A percentile compares a stretch with the other conserved stretches of the same genome.
Conservation (phyloP, 352 stramenopile genomes). For the Pythium scleroteichum region DNA sequence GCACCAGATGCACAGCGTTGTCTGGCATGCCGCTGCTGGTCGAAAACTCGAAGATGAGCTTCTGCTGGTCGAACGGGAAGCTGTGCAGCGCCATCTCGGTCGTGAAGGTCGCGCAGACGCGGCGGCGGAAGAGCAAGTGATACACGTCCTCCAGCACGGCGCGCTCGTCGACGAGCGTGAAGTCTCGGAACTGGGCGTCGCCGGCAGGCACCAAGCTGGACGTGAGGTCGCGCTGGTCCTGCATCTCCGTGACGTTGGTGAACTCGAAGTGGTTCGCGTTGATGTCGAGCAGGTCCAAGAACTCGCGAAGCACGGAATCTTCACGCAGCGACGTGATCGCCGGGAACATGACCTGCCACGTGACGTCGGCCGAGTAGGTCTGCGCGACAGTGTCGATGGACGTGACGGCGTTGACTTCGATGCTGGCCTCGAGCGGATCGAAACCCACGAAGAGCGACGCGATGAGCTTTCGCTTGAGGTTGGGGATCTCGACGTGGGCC, state of each 20-base stretch:
- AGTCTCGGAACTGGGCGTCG: constrained; percentile 15
- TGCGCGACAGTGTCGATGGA: constrained; percentile 34
- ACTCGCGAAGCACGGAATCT: constrained; percentile 32
- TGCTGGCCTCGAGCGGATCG: constrained; percentile 24
- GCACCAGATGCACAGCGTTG: constrained; percentile 31
- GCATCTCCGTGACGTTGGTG: constrained; percentile 30
- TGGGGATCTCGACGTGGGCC: not conserved
- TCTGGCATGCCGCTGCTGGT: constrained; percentile 32
- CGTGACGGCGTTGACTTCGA: constrained; percentile 33
- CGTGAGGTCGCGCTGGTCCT: constrained; percentile 18
- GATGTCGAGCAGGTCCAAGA: constrained; percentile 37
- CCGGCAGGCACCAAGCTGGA: constrained; percentile 13
- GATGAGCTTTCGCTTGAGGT: constrained; percentile 17
- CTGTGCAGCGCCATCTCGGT: constrained; percentile 58
- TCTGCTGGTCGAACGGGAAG: constrained; percentile 65
- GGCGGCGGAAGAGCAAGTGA: constrained; percentile 41
- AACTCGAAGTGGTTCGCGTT: constrained; percentile 36
- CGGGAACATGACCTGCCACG: constrained; percentile 29
- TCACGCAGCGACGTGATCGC: constrained; percentile 35
- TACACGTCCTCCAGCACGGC: constrained; percentile 10
- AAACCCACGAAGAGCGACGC: constrained; percentile 31
- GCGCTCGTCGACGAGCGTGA: constrained; percentile 10
- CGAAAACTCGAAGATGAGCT: constrained; percentile 42
- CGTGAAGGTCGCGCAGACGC: constrained; percentile 46
- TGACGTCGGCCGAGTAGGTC: constrained; percentile 37